These are phyloP conservation scores for Actinomucor elegans DNA, from an alignment of 371 early-diverging fungal genomes.

Conservation along the genomic window DNA sequence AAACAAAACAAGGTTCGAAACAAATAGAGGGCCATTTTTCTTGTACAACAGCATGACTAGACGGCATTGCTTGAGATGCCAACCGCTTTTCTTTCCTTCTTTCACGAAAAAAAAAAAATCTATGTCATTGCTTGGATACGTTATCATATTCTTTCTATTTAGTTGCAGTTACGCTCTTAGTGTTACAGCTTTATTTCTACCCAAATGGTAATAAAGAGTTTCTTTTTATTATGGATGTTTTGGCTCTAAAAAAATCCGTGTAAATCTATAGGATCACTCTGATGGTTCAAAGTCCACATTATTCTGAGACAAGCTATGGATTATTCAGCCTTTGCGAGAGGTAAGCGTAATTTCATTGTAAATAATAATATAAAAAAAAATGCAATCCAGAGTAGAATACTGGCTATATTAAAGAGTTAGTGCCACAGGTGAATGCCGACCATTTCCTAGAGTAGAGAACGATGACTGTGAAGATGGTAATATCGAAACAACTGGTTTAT, in stretches of 20 bases:
- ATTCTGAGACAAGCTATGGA: conserved; percentile 28
- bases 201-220: conserved; percentile 19
- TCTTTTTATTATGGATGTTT: background rate
- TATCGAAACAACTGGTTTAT: background rate
- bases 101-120: conserved; percentile 1
- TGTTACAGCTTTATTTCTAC: conserved; percentile 21
- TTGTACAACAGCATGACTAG: too few species aligned
- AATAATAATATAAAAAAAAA: too few species aligned
- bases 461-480: conserved; percentile 29
- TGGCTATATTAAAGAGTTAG: too few species aligned
- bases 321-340: conserved; percentile 21
- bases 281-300: conserved; percentile 22
- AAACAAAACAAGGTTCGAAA: too few species aligned
- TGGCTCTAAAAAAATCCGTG: too few species aligned
- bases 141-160: conserved; percentile 26
- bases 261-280: conserved; percentile 14
- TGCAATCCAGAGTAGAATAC: too few species aligned
- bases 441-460: conserved; percentile 26
- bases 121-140: conserved; percentile 28
- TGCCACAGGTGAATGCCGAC: conserved; percentile 29
- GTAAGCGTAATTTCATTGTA: too few species aligned
- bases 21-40: too few species aligned
- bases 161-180: conserved; percentile 22
- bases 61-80: too few species aligned
- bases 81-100: background rate